Evolutionary conservation across 108 stramenopile species (phyloP), one percentile per base, ranked within the genome.

Genomic region (Cyclostephanos tholiformis): DNA sequence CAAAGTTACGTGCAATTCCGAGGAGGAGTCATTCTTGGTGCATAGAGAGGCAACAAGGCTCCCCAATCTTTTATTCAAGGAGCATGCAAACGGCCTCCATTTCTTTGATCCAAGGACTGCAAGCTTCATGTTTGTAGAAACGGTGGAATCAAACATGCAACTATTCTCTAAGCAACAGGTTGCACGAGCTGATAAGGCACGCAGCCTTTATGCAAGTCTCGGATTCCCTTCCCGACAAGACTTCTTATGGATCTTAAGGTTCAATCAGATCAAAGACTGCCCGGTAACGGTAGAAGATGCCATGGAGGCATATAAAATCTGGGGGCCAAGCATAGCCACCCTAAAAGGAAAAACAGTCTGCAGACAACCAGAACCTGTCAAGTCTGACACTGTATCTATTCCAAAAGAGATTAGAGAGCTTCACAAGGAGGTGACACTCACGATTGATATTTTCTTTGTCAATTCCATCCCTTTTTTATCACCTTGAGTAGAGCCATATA

Each of bases 231-330:
- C 58, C 26, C n/a, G 2, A 1, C 16, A 1, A 8, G 23, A 71
- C 43, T 62, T 63, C 59, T n/a, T n/a, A 2, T 62, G 60, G 32
- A 62, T 62, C 27, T 35, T 71, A 2, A 2, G 23, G 29, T 58
- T 29, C 11, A 60, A 71, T 14, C 59, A 44, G 41, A 71, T 71
- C 2, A 38, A 49, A 17, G 43, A 71, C 6, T n/a, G n/a, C n/a
- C n/a, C n/a, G n/a, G n/a, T n/a, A n/a, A n/a, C n/a, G n/a, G n/a
- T n/a, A n/a, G n/a, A n/a, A n/a, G n/a, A n/a, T n/a, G n/a, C n/a
- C n/a, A n/a, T n/a, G n/a, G n/a, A n/a, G n/a, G n/a, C n/a, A n/a
- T n/a, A n/a, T n/a, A n/a, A n/a, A n/a, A n/a, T n/a, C n/a, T n/a
- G n/a, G n/a, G n/a, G n/a, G n/a, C n/a, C n/a, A n/a, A n/a, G n/a